Evolutionary conservation across 345 rosid species (phyloP).

Genomic region (Microcos paniculata): DNA sequence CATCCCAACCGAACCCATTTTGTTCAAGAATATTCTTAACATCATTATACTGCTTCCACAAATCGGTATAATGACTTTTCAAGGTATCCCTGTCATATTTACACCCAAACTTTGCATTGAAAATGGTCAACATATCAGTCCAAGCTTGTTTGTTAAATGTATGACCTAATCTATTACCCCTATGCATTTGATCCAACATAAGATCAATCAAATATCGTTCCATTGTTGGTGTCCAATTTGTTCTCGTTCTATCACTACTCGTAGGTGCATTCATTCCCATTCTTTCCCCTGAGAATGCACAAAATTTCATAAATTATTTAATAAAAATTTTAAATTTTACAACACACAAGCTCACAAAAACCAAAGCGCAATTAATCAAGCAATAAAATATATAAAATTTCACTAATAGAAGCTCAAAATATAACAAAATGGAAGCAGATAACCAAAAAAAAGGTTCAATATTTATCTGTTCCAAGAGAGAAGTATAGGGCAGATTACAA

Average conservation of each 20-base stretch:
- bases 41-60: conserved; percentile 83
- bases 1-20: conserved; percentile 80
- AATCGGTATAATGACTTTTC: conserved; percentile 66
- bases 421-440: neutral
- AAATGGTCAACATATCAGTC: conserved; percentile 64
- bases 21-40: conserved; percentile 67
- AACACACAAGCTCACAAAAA: neutral
- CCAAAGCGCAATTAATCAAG: neutral
- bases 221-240: conserved; percentile 80
- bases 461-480: neutral
- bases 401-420: conserved; percentile 1
- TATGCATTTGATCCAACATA: conserved; percentile 76
- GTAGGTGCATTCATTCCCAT: conserved; percentile 31
- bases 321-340: neutral
- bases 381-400: neutral
- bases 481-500: neutral
- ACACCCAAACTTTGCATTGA: conserved; percentile 68
- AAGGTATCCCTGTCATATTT: conserved; percentile 79
- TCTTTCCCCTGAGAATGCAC: conserved; percentile 7
- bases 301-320: neutral
- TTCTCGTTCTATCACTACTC: conserved; percentile 66
- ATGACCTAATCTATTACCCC: conserved; percentile 75
- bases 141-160: conserved; percentile 89
- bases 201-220: conserved; percentile 87
- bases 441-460: neutral